Conservation (phyloP, 139 green algal species). For the Zygnema cylindricum region DNA sequence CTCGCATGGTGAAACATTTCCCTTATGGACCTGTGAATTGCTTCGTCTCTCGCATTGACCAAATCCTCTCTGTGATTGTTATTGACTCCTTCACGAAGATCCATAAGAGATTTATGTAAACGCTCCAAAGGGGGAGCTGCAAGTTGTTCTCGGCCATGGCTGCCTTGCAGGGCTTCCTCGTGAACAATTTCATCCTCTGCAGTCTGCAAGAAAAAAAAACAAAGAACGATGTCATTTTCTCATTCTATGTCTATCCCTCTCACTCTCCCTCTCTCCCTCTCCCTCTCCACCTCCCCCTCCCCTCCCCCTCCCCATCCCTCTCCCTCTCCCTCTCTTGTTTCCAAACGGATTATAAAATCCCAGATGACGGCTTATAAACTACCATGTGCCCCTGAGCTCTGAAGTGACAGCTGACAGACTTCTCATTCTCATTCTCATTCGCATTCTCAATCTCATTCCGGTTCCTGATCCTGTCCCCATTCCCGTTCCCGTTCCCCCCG, state of each 20-base stretch:
- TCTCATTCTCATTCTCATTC: too few relatives aligned
- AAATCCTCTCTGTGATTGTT: not conserved
- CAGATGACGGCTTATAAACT: not conserved
- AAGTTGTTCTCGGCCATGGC: not conserved
- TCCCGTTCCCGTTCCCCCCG: not conserved
- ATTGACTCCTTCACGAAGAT: conserved; percentile 19
- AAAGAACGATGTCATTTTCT: not conserved
- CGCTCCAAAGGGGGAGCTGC: conserved; percentile 5
- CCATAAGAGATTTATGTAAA: not conserved
- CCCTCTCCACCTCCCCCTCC: not conserved
- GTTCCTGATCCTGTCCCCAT: not conserved
- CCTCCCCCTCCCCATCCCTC: not conserved
- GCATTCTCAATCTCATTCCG: not conserved
- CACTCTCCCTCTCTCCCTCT: not conserved
- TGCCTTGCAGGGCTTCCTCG: conserved; percentile 5
- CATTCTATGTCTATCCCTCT: not conserved
- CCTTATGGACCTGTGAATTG: conserved; percentile 6
- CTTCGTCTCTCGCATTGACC: not conserved
- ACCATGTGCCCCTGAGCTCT: too few relatives aligned
- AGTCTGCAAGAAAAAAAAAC: too few relatives aligned
- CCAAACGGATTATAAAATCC: not conserved
- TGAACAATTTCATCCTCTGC: conserved; percentile 11
- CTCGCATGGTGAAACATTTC: conserved; percentile 41
- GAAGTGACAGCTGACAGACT: too few relatives aligned
- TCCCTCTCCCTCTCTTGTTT: not conserved